Base-by-base conservation (phyloP, 257 asterid species). In the Nicotiana tomentosiformis region DNA sequence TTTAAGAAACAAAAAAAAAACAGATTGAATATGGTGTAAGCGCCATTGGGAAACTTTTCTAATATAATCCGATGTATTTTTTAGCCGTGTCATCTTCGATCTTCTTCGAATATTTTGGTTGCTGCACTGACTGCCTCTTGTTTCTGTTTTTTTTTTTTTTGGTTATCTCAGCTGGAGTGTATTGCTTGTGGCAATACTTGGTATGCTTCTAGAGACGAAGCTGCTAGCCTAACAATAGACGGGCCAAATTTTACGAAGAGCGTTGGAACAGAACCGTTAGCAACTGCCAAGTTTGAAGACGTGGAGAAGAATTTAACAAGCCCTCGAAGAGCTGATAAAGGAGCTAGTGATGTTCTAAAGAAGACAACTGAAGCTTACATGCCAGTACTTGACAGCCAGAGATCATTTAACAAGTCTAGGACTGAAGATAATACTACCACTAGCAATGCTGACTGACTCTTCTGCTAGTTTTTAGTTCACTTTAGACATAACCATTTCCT, bases 121-220 rank as follows among this genome's bases (percentile, higher is more conserved):
- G 29, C 35, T 58, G 29, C 64, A 60, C 61, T 23, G 51, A 29
- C 51, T 49, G 23, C 10, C 30, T 46, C 12, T 37, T 33, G 20
- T 16, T 23, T 37, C 66, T 65, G 69, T 33, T 57, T 5, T 2
- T 9, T 43, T 43, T 43, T 3, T 14, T 58, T 62, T 16, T 74
- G 23, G 39, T 82, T 23, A 11, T 68, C 81, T 64, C 93, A 95
- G 99, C 87, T 95, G 91, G 94, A 94, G 87, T 95, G 99, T 76
- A 61, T 67, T 78, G 88, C 88, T 20, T 95, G 99, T 86, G 99
- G 99, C 7, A 82, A 93, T 82, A 77, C 77, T 56, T 94, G 98
- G 98, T 94, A 87, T 82, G 93, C 98, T 26, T 93, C 97, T 32
- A 90, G 97, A 78, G 97, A 95, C 7, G 95, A 91, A 81, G 93